These are phyloP conservation scores for Marasmius fiardii DNA, from an alignment of 1,284 basidiomycete genomes.

Conservation along the genomic window DNA sequence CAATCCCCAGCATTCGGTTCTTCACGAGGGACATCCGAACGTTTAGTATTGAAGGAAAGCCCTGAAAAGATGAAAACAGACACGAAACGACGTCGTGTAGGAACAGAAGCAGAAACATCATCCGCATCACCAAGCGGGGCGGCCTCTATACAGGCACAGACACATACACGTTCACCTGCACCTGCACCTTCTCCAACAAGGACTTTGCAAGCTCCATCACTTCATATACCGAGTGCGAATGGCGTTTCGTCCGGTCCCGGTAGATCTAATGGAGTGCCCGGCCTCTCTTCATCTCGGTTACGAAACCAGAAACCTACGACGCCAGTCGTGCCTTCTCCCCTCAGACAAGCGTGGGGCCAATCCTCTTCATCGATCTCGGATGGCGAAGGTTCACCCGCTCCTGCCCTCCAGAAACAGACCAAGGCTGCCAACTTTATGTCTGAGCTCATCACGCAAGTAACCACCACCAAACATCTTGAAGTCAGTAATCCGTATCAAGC, in stretches of 20 bases:
- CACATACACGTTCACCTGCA: slow-evolving; percentile 18
- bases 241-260: slow-evolving; percentile 14
- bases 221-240: slow-evolving; percentile 21
- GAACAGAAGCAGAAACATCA: slow-evolving; percentile 35
- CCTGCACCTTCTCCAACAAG: slow-evolving; percentile 23
- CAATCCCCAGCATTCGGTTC: slow-evolving; percentile 65
- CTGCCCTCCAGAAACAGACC: slow-evolving; percentile 41
- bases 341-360: slow-evolving; percentile 59
- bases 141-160: slow-evolving; percentile 13
- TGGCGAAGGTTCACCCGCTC: slow-evolving; percentile 26
- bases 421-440: slow-evolving; percentile 63
- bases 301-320: slow-evolving; percentile 49
- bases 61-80: slow-evolving; percentile 42
- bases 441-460: slow-evolving; percentile 63
- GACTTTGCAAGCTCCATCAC: slow-evolving; percentile 14
- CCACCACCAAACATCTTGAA: slow-evolving; percentile 59
- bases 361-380: slow-evolving; percentile 34
- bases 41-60: slow-evolving; percentile 29
- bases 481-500: slow-evolving; percentile 71
- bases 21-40: slow-evolving; percentile 37
- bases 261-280: slow-evolving; percentile 27
- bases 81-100: slow-evolving; percentile 59
- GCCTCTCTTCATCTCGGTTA: slow-evolving; percentile 30
- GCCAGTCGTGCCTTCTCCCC: slow-evolving; percentile 62
- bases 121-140: slow-evolving; percentile 25